Evolutionary conservation across 805 yeast species (phyloP), one percentile per base, ranked within the genome.

Genomic region (Cyberlindnera xylosilytica): DNA sequence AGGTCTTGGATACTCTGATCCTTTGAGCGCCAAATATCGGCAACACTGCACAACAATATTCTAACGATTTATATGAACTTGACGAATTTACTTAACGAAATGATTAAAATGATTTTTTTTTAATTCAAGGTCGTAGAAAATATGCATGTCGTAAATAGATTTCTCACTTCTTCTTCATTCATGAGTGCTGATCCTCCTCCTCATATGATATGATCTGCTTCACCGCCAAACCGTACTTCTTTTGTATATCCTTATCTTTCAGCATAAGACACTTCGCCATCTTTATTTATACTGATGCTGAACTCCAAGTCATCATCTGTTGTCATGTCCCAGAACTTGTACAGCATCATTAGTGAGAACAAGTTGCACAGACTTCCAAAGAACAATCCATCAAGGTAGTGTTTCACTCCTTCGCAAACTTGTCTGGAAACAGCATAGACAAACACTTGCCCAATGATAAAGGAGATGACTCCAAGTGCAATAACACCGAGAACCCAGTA

Each of bases 291-390:
- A 45, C 79, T 73, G 39, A 87, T 93, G 37, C 88, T 79, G 63
- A 91, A 93, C 65, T 91, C 99, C 54, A 91, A 79, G 62, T 93
- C 98, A 57, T 91, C 98, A 44, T 82, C 80, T 11, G 98, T 93
- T 39, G 91, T 83, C 76, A 90, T 88, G 58, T 90, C 97, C 97
- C 98, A 91, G 53, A 81, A 87, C 65, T 93, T 90, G 70, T 89
- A 91, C 39, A 91, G 72, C 98, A 93, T 91, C 96, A 93, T 89
- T 42, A 85, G 67, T 4, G 95, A 75, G 56, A 88, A 84, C 38
- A 88, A 60, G 59, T 87, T 87, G 58, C 96, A 78, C 27, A 88
- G 56, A 20, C 93, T 76, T 24, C 88, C 93, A 57, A 90, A 87
- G 57, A 91, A 83, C 23, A 88, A 63, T 1, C 98, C 98, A 58